Evolutionary conservation across 768 basidiomycete species (phyloP).

Genomic region (Boletus sp.): DNA sequence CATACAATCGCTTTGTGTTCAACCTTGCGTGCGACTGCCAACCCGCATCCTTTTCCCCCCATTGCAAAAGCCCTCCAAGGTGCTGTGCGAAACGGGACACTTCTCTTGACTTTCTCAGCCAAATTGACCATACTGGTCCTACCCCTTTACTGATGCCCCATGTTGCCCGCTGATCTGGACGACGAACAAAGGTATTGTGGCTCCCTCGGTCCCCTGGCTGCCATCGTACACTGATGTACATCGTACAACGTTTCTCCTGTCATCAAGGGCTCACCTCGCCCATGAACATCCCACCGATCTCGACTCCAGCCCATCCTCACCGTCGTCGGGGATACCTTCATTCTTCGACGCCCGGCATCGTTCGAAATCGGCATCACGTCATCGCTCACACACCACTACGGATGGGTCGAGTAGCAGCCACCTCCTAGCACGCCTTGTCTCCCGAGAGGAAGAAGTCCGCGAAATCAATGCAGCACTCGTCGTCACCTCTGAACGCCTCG

Average conservation of each 20-base stretch:
- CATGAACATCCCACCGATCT: conserved; percentile 31
- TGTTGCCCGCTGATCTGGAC: conserved; percentile 29
- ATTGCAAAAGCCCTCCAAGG: background rate
- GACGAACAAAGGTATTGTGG: conserved; percentile 28
- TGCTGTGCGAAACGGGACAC: background rate
- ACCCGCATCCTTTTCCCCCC: background rate
- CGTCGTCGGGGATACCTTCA: conserved; percentile 18
- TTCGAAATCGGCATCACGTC: conserved; percentile 27
- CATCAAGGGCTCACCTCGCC: conserved; percentile 23
- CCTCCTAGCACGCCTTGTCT: conserved; percentile 30
- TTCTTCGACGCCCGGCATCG: conserved; percentile 20
- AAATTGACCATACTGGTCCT: conserved; percentile 1
- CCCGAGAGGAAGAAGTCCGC: conserved; percentile 32
- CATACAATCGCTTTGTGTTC: conserved; percentile 3
- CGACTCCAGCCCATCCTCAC: conserved; percentile 30
- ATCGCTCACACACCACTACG: conserved; percentile 26
- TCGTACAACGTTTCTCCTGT: background rate
- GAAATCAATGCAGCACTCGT: conserved; percentile 29
- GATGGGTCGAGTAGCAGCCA: conserved; percentile 31
- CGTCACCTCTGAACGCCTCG: conserved; percentile 34
- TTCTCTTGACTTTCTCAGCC: background rate
- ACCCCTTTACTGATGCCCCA: conserved; percentile 19
- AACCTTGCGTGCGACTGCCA: conserved; percentile 2
- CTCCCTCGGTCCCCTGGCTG: background rate
- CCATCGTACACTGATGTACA: background rate